Evolutionary conservation across 2,329 filamentous ascomycete species (phyloP), one percentile per base, ranked within the genome.

Genomic region (Grosmannia clavigera): DNA sequence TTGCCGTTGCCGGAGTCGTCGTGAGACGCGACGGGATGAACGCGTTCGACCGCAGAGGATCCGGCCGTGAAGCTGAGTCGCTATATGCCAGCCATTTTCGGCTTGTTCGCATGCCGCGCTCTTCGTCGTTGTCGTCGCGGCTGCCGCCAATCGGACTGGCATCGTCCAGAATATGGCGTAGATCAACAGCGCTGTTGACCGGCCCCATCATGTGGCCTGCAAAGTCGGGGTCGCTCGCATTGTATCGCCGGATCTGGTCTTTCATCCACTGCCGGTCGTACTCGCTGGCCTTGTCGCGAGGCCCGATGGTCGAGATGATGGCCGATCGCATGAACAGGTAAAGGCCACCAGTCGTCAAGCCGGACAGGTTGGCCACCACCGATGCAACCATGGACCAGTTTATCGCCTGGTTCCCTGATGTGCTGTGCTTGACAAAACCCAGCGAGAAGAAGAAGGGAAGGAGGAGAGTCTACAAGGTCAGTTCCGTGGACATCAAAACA

Each of bases 301-400:
- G 73, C 60, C 71, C 78, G 57, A 84, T 81, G 31, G 80, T 80
- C 14, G 79, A 77, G 14, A 79, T 75, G 16, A 78, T 81, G 64
- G 82, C 85, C 3, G 84, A 83, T 64, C 85, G 80, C 57, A 89
- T 75, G 65, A 87, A 85, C 10, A 88, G 73, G 65, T 88, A 85
- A 29, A 88, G 75, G 19, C 83, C 79, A 4, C 84, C 83, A 19
- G 81, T 84, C 68, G 84, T 76, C 19, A 88, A 72, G 2, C 85
- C 86, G 0, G 84, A 84, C 2, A 86, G 75, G 67, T 87, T 87
- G 19, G 83, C 75, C 3, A 84, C 81, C 7, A 88, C 81, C 19
- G 84, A 81, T 31, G 83, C 82, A 50, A 87, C 79, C 75, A 86
- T 83, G 2, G 82, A 77, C 4, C 85, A 72, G 61, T 70, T 79